Percentiles rank a stretch among this genome's conserved stretches.
Conservation (phyloP, 192 early-diverging fungal species). For the Gonapodya sp. region DNA sequence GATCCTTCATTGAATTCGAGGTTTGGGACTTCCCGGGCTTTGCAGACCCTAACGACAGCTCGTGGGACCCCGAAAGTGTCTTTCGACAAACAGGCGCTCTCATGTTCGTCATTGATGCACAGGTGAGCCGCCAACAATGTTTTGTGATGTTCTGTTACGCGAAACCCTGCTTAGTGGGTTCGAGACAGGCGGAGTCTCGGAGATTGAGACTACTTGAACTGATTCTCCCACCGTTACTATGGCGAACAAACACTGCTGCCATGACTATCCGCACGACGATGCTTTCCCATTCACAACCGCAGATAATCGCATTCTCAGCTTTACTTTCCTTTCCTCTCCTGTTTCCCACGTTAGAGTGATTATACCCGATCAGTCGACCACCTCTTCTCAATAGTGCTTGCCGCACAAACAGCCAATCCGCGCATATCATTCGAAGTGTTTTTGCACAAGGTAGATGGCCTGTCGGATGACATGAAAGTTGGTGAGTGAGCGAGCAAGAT, state of each 20-base stretch:
- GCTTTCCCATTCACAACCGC: too few species aligned
- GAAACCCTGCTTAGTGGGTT: slow-evolving; percentile 8
- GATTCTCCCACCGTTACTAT: too few species aligned
- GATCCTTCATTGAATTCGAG: slow-evolving; percentile 74
- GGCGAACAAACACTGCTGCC: too few species aligned
- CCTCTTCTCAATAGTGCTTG: slow-evolving; percentile 60
- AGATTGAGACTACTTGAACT: not conserved
- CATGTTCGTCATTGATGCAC: slow-evolving; percentile 92
- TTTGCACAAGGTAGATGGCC: slow-evolving; percentile 93
- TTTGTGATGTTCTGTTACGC: not conserved
- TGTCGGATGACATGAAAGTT: slow-evolving; percentile 91
- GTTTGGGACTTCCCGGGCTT: slow-evolving; percentile 91
- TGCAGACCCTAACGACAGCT: slow-evolving; percentile 67
- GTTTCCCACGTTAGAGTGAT: slow-evolving; percentile 56
- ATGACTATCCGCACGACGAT: too few species aligned
- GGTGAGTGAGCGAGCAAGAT: slow-evolving; percentile 31
- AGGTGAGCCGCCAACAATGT: slow-evolving; percentile 35
- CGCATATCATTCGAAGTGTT: slow-evolving; percentile 86
- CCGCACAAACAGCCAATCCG: slow-evolving; percentile 69
- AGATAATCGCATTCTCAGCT: too few species aligned
- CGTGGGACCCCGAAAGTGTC: slow-evolving; percentile 53
- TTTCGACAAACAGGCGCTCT: slow-evolving; percentile 57
- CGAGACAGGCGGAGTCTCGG: not conserved
- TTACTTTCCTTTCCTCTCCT: too few species aligned
- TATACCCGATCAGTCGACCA: slow-evolving; percentile 64